Evolutionary conservation across 805 yeast genomes (phyloP), one percentile per base, ranked within the genome.

Genomic region (Schwanniomyces polymorphus): DNA sequence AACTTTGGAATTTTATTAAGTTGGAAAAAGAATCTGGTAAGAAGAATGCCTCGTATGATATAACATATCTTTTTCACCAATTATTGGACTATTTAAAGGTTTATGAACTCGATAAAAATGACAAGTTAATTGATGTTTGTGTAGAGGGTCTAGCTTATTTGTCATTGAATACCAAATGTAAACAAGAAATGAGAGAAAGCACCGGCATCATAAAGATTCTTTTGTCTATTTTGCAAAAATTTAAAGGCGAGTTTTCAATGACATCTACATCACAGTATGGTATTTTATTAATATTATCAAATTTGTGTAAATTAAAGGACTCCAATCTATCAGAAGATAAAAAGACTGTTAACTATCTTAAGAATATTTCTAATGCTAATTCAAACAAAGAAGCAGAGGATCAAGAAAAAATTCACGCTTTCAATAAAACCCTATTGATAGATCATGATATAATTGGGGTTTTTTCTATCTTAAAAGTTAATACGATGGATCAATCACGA

Each of bases 1-100:
- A 84, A 58, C 61, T 81, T 2, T 83, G 87, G 87, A 75, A 76
- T 43, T 71, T 76, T 46, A 61, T 78, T 0, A 68, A 74, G 37
- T 59, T 71, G 28, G 67, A 62, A n/a, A 45, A 40, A 11, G 45
- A 39, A n/a, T 43, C 48, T 14, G n/a, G 28, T 11, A 16, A 42
- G 9, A 34, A 44, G 10, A 31, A 55, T n/a, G 41, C 35, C 1
- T 5, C 4, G 9, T 31, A 31, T 31, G 35, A 31, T 31, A 43
- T 52, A 4, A 25, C 47, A 4, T 48, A 51, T 21, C 45, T 57
- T 18, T 29, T 53, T 26, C 43, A 50, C 10, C 46, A 40, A 5
- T 43, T 58, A 21, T 39, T 48, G 11, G 21, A 35, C 1, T 50
- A 51, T 38, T 31, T 58, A 21, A 50, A 45, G 34, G 26, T 39